A percentile compares a stretch with the other conserved stretches of the same genome.
Conservation (phyloP, 2,329 filamentous ascomycete species). For the Clonostachys rhizophaga region DNA sequence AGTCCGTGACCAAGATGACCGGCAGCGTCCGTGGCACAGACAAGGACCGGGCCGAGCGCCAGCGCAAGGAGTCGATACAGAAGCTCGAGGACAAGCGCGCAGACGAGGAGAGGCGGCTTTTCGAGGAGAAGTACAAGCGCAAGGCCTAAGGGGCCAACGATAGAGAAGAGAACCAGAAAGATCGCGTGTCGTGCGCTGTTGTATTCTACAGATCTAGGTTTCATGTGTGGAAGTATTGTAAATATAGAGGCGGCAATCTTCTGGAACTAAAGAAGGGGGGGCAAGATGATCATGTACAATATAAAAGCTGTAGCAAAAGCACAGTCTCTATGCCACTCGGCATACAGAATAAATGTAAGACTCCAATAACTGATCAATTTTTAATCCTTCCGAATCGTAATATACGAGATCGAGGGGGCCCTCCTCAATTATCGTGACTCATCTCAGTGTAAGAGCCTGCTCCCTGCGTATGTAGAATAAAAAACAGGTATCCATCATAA, state of each 20-base stretch:
- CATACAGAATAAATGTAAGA: too few species aligned
- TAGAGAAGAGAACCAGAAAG: neutral
- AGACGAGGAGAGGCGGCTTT: slow-evolving; percentile 28
- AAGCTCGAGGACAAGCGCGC: slow-evolving; percentile 26
- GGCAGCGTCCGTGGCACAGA: slow-evolving; percentile 22
- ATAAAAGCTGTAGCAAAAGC: too few species aligned
- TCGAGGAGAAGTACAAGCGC: slow-evolving; percentile 33
- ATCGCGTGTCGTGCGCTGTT: neutral
- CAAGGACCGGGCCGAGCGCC: slow-evolving; percentile 25
- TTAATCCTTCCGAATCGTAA: too few species aligned
- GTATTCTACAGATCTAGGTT: too few species aligned
- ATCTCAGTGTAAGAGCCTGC: too few species aligned
- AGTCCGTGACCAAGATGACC: slow-evolving; percentile 24
- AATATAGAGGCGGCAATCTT: slow-evolving; percentile 1
- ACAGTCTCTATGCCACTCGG: too few species aligned
- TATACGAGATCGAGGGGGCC: too few species aligned
- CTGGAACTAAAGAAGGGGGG: neutral
- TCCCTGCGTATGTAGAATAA: too few species aligned
- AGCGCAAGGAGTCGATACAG: slow-evolving; percentile 23
- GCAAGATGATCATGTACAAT: neutral
- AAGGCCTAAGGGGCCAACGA: slow-evolving; percentile 7
- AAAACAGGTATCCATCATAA: too few species aligned
- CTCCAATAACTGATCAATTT: too few species aligned
- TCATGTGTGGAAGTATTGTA: neutral
- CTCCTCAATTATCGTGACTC: too few species aligned